Evolutionary conservation across 2,329 filamentous ascomycete species (phyloP), one percentile per base, ranked within the genome.

Genomic region (Botrytis sinoallii): DNA sequence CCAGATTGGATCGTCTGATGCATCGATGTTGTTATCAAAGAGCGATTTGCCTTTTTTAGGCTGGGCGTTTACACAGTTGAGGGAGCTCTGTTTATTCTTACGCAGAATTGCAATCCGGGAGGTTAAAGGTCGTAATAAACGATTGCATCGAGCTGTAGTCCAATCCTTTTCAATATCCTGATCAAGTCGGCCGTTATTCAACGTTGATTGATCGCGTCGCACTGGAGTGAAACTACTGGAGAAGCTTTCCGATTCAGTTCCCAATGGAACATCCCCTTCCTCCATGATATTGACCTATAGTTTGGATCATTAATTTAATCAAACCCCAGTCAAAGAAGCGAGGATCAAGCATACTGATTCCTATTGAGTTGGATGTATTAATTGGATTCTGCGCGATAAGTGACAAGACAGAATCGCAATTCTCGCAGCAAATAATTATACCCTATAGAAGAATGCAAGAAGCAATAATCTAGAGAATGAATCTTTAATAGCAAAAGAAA

Each of bases 71-170:
- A 42, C 32, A 29, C 22, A 42, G 16, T 73, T 46, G 40, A 73
- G 42, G 12, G 59, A 66, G 40, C 75, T 73, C 59, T 76, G 71
- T 25, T 79, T 72, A 8, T 82, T 81, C 73, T 81, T 84, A 38
- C 81, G 81, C 4, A 85, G 77, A 52, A 83, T 82, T 75, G 82
- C 79, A 52, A 85, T 82, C 63, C 84, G 81, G 20, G 84, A 85
- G 42, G 83, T 80, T 71, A 85, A 76, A 12, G 84, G 83, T 46
- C 84, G 83, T 48, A 85, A 80, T 60, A 85, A 77, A 35, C 84
- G 82, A 71, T 85, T 81, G 71, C 84, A 85, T 74, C 84, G 81
- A 48, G 83, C 81, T 35, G 84, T 79, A 18, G 84, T 85, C 84
- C 84, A 82, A 74, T 80, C 78, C 68, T 78, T 76, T 61, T 77